These are phyloP conservation scores for Dactylonectria estremocensis DNA, from an alignment of 2,329 filamentous ascomycete species.

Conservation along the genomic window DNA sequence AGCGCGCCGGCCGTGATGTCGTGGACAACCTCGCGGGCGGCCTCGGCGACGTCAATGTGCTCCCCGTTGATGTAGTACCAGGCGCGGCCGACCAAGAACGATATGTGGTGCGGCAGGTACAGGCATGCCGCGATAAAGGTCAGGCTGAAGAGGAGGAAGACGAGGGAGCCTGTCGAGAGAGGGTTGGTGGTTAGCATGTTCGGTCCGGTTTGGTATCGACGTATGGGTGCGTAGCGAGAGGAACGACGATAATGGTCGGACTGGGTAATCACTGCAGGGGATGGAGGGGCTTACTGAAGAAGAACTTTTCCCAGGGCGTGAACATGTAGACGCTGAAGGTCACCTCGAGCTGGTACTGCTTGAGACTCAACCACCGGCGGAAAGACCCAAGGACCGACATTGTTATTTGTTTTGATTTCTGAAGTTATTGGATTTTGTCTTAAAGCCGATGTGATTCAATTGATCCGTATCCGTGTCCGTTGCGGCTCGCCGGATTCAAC, in stretches of 20 bases:
- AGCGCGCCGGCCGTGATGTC: constrained; percentile 52
- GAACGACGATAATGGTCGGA: neutral
- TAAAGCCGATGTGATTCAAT: neutral
- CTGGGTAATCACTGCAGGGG: neutral
- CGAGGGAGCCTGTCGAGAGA: constrained; percentile 80
- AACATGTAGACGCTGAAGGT: constrained; percentile 98
- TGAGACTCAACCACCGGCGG: constrained; percentile 90
- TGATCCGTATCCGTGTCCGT: neutral
- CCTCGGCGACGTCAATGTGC: constrained; percentile 65
- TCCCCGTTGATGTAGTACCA: constrained; percentile 98
- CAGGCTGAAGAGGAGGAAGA: constrained; percentile 91
- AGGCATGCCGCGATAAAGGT: constrained; percentile 88
- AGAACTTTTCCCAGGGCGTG: constrained; percentile 94
- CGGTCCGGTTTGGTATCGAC: neutral
- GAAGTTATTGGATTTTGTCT: neutral
- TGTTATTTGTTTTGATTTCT: neutral
- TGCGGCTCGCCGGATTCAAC: neutral
- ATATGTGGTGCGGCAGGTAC: constrained; percentile 94
- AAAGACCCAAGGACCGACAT: constrained; percentile 66
- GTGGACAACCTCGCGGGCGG: constrained; percentile 52
- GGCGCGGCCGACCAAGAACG: constrained; percentile 84
- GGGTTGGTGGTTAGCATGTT: constrained; percentile 49
- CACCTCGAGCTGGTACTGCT: constrained; percentile 98
- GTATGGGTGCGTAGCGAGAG: neutral
- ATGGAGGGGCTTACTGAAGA: constrained; percentile 82